Evolutionary conservation across 768 basidiomycete genomes (phyloP).

Genomic region (Naganishia vishniacii): DNA sequence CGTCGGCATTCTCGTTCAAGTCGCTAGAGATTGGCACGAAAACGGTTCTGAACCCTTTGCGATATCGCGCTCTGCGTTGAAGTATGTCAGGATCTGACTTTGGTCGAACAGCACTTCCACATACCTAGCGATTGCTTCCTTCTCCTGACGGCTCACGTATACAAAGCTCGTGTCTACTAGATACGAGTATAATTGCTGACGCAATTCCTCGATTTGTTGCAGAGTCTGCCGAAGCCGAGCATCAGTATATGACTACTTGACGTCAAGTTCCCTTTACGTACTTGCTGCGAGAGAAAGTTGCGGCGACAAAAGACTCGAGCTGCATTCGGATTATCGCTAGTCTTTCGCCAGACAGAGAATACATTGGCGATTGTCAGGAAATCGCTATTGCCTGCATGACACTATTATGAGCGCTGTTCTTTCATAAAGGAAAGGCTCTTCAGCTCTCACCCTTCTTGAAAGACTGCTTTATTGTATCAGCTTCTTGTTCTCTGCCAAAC

Average conservation of each 20-base stretch:
- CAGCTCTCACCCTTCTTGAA: constrained; percentile 64
- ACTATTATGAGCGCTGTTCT: not conserved
- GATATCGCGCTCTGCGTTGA: constrained; percentile 61
- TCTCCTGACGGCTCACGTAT: constrained; percentile 59
- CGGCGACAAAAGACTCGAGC: constrained; percentile 71
- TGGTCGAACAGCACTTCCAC: not conserved
- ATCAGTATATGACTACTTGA: not conserved
- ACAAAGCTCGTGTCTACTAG: constrained; percentile 84
- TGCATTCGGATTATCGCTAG: constrained; percentile 55
- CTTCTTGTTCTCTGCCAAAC: constrained; percentile 78
- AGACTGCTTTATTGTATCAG: constrained; percentile 70
- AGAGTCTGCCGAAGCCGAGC: constrained; percentile 58
- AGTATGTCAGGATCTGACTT: constrained; percentile 7
- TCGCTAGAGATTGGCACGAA: constrained; percentile 71
- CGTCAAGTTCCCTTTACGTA: constrained; percentile 37
- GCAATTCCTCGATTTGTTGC: constrained; percentile 90
- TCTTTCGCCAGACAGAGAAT: constrained; percentile 78
- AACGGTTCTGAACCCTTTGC: constrained; percentile 62
- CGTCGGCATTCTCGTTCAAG: constrained; percentile 61
- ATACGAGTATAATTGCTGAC: constrained; percentile 84
- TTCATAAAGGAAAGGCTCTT: not conserved
- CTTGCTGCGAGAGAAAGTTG: constrained; percentile 79
- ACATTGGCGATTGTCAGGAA: constrained; percentile 90
- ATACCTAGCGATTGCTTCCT: constrained; percentile 67
- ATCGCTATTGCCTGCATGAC: constrained; percentile 73